Percentiles rank a stretch among this genome's conserved stretches.
Evolutionary conservation across 2,329 filamentous ascomycete species (phyloP).

Genomic region (Trichocomaceae sp.): DNA sequence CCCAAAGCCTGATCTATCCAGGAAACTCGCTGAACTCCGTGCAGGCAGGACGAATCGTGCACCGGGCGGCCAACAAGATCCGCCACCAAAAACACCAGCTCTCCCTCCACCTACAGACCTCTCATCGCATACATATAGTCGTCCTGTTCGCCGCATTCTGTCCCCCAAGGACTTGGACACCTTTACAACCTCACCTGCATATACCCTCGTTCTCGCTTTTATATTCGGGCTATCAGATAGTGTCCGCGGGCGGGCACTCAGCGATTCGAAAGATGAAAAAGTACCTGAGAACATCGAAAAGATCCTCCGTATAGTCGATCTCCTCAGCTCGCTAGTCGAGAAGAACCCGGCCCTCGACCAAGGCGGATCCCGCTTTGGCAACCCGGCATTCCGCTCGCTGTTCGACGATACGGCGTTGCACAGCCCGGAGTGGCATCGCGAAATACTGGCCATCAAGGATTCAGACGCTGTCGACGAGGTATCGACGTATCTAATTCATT

Average conservation of each 20-base stretch:
- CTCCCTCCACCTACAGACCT: slow-evolving; percentile 63
- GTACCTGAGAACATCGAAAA: slow-evolving; percentile 55
- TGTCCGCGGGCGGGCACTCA: slow-evolving; percentile 49
- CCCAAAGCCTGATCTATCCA: slow-evolving; percentile 29
- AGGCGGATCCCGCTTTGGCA: slow-evolving; percentile 85
- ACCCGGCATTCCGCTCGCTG: slow-evolving; percentile 80
- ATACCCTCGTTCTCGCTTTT: slow-evolving; percentile 71
- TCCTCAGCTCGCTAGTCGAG: slow-evolving; percentile 60
- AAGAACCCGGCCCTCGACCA: slow-evolving; percentile 76
- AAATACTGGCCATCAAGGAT: slow-evolving; percentile 33
- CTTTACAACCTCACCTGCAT: slow-evolving; percentile 71
- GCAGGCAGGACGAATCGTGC: slow-evolving; percentile 29
- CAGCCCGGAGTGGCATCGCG: slow-evolving; percentile 36
- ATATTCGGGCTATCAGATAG: slow-evolving; percentile 80
- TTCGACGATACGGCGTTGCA: slow-evolving; percentile 50
- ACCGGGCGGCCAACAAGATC: slow-evolving; percentile 32
- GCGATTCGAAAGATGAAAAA: slow-evolving; percentile 22
- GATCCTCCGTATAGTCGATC: slow-evolving; percentile 64
- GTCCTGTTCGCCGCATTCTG: slow-evolving; percentile 72
- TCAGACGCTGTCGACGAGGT: slow-evolving; percentile 59
- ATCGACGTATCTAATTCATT: slow-evolving; percentile 71
- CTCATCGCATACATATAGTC: slow-evolving; percentile 54
- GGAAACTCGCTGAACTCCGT: slow-evolving; percentile 34
- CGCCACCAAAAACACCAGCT: slow-evolving; percentile 67
- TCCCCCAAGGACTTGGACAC: slow-evolving; percentile 71